These are phyloP conservation scores for Fusarium odoratissimum DNA, from an alignment of 2,329 filamentous ascomycete genomes.

Conservation along the genomic window DNA sequence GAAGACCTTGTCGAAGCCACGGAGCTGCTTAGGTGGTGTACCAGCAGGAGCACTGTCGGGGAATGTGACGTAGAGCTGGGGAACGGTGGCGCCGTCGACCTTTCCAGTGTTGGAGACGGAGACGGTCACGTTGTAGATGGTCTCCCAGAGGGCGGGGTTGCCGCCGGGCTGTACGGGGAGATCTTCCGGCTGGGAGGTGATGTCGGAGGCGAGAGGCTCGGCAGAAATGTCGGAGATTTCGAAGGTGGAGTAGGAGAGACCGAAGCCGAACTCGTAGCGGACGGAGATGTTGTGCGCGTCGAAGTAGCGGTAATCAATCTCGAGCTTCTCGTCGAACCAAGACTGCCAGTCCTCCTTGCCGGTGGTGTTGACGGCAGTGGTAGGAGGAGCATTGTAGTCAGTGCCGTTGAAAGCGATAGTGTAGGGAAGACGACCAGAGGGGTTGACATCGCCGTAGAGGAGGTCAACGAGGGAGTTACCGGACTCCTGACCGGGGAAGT, in stretches of 20 bases:
- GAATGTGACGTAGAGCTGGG: slow-evolving; percentile 66
- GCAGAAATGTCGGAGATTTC: slow-evolving; percentile 55
- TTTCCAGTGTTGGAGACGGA: slow-evolving; percentile 63
- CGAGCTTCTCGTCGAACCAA: slow-evolving; percentile 70
- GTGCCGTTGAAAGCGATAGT: slow-evolving; percentile 71
- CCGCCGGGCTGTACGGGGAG: slow-evolving; percentile 61
- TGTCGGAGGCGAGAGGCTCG: slow-evolving; percentile 32
- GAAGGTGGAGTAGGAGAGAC: slow-evolving; percentile 76
- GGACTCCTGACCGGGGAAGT: slow-evolving; percentile 78
- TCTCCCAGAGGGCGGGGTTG: slow-evolving; percentile 64
- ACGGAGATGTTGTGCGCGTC: slow-evolving; percentile 69
- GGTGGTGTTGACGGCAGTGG: slow-evolving; percentile 52
- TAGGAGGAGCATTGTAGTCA: slow-evolving; percentile 58
- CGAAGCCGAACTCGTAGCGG: slow-evolving; percentile 75
- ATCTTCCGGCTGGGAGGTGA: slow-evolving; percentile 47
- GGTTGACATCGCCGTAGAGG: slow-evolving; percentile 74
- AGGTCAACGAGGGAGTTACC: slow-evolving; percentile 75
- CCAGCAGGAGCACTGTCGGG: slow-evolving; percentile 51
- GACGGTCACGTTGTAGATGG: slow-evolving; percentile 60
- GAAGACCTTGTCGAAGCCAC: slow-evolving; percentile 63
- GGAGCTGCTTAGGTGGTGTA: slow-evolving; percentile 62
- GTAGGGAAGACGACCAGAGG: slow-evolving; percentile 77
- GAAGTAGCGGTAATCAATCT: slow-evolving; percentile 76
- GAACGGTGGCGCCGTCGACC: slow-evolving; percentile 60
- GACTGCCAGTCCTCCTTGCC: slow-evolving; percentile 57